phyloP scores from a whole-genome alignment of 768 basidiomycete species.

The Mycena galopus region DNA sequence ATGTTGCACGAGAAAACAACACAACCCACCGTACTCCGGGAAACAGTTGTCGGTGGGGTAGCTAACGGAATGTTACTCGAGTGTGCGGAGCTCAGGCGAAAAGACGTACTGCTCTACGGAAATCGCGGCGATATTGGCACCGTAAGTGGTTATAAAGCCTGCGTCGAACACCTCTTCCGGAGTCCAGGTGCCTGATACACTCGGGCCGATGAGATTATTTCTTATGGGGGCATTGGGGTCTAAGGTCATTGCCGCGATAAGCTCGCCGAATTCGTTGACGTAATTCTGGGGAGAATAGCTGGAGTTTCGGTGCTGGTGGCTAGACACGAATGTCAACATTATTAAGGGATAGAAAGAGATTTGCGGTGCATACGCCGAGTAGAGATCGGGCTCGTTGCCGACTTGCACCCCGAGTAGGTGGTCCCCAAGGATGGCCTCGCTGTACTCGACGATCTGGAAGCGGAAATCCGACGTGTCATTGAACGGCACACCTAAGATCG shows the following conservation, averaged over 20 bases:
- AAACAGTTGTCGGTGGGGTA: conserved; percentile 74
- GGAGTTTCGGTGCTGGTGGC: conserved; percentile 25
- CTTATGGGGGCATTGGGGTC: conserved; percentile 41
- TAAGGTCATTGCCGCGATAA: conserved; percentile 49
- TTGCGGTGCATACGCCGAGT: conserved; percentile 45
- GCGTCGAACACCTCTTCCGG: conserved; percentile 53
- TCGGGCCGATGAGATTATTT: conserved; percentile 58
- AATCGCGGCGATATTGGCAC: conserved; percentile 44
- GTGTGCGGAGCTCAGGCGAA: not conserved
- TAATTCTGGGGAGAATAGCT: conserved; percentile 26
- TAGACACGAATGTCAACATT: not conserved
- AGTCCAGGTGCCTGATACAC: conserved; percentile 52
- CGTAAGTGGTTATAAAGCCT: conserved; percentile 51
- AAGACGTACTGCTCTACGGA: conserved; percentile 57
- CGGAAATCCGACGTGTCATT: conserved; percentile 63
- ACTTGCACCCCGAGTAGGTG: conserved; percentile 66
- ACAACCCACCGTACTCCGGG: conserved; percentile 50
- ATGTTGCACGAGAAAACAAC: no score
- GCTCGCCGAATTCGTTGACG: conserved; percentile 46
- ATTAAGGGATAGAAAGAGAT: not conserved
- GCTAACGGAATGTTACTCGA: conserved; percentile 39
- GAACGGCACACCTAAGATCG: conserved; percentile 56
- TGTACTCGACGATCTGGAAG: conserved; percentile 59
- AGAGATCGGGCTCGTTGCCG: conserved; percentile 75
- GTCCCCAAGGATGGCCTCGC: conserved; percentile 64